Conservation (phyloP, 1,139 yeast species). For the Saccharomyces hybrid region DNA sequence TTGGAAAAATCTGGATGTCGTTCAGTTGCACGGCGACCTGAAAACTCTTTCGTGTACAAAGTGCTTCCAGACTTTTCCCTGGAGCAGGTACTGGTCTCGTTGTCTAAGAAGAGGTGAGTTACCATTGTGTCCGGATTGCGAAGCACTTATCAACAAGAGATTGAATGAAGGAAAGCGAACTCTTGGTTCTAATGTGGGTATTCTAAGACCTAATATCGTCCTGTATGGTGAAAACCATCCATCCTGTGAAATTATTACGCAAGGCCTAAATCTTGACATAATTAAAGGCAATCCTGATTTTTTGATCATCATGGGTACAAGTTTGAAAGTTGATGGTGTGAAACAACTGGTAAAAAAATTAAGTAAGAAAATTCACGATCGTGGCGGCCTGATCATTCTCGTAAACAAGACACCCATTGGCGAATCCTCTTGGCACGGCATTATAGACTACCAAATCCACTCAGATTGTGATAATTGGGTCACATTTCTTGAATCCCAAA, state of each 20-base stretch:
- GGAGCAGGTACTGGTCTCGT: conserved; percentile 51
- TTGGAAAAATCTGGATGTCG: conserved; percentile 67
- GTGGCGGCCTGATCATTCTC: conserved; percentile 52
- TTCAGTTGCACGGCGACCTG: conserved; percentile 86
- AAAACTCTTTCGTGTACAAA: conserved; percentile 65
- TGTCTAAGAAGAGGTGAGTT: conserved; percentile 35
- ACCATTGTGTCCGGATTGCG: conserved; percentile 50
- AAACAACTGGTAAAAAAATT: conserved; percentile 63
- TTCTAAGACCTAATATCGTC: conserved; percentile 73
- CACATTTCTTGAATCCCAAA: conserved; percentile 18
- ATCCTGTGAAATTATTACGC: conserved; percentile 68
- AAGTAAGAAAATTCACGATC: conserved; percentile 58
- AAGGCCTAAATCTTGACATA: conserved; percentile 59
- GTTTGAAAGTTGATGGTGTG: conserved; percentile 81
- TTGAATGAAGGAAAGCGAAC: conserved; percentile 59
- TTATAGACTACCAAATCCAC: conserved; percentile 50
- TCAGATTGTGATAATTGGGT: conserved; percentile 84
- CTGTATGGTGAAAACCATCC: conserved; percentile 86
- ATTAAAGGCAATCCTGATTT: conserved; percentile 62
- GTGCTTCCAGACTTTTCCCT: conserved; percentile 52
- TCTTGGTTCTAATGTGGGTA: conserved; percentile 61
- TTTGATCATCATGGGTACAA: conserved; percentile 77
- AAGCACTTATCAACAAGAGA: conserved; percentile 39
- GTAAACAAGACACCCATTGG: conserved; percentile 45
- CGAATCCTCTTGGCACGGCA: conserved; percentile 47